Base-by-base conservation (phyloP, 208 protist species). In the Novymonas esmeraldas region DNA sequence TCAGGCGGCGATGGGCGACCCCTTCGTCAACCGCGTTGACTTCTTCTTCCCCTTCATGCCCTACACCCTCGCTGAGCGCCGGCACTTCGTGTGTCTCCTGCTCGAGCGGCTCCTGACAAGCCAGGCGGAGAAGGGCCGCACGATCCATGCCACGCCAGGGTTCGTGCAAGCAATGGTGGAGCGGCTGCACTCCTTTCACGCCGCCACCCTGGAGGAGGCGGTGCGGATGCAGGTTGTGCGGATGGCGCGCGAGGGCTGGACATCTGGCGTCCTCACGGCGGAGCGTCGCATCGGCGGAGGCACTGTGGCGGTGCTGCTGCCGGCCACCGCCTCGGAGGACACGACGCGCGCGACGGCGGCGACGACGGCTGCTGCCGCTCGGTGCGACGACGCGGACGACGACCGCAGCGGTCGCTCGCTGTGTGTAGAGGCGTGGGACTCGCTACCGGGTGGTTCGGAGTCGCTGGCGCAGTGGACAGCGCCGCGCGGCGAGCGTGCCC, bases 11-110 rank as follows among this genome's bases (percentile, higher is more conserved):
- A 81, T 94, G 59, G 82, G 87, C 29, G 90, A 93, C 44, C 90
- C 90, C 9, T 93, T 95, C 59, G 82, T 92, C 18, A 95, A 94
- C 62, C 87, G 90, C 42, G 84, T 94, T 16, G 90, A 93, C 64
- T 81, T 76, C 66, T 94, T 93, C 62, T 77, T 90, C 48, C 85
- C 87, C 3, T 90, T 95, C 73, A 78, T 89, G 16, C 85, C 90
- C 34, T 95, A 95, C 85, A 87, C 77, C 38, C 49, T 42, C 20
- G 73, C 55, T 36, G 85, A 95, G 77, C 78, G 82, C 18, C 36
- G 65, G 33, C 58, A 72, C 11, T 93, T 89, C 70, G 81, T 95
- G 38, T 58, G 76, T 39, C 46, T 95, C 38, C 77, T 87, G 55
- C 75, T 95, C n/a, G 76, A 85, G 58, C 66, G 79, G 6, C 72